Evolutionary conservation across 331 rosid species (phyloP).

Genomic region (Pyrus hybrid): DNA sequence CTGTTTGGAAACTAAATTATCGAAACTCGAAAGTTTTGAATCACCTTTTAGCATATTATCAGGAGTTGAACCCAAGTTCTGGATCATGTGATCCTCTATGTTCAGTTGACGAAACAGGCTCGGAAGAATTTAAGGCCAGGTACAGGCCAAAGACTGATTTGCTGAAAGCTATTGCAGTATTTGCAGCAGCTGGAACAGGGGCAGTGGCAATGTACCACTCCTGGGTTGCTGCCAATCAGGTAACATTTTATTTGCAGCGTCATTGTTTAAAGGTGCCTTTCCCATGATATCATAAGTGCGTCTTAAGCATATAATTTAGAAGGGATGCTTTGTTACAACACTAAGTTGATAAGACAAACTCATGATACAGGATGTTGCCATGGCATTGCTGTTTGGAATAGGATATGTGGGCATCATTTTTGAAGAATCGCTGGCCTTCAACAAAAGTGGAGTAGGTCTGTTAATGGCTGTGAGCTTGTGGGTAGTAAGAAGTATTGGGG

Average conservation of each 20-base stretch:
- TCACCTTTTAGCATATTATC: conserved; percentile 21
- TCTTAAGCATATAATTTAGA: neutral
- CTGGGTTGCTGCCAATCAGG: conserved; percentile 98
- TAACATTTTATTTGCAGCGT: conserved; percentile 20
- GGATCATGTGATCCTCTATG: conserved; percentile 73
- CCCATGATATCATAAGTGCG: neutral
- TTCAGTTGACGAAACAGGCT: conserved; percentile 66
- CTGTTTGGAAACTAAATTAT: neutral
- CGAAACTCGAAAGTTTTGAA: neutral
- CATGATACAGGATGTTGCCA: conserved; percentile 69
- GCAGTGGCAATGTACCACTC: conserved; percentile 79
- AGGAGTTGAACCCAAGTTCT: conserved; percentile 46
- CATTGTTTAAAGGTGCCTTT: neutral
- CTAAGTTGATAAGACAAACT: neutral
- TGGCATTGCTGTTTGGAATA: conserved; percentile 64
- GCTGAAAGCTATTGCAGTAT: conserved; percentile 70
- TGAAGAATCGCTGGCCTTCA: conserved; percentile 91
- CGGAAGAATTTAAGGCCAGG: conserved; percentile 48
- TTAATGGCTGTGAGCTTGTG: conserved; percentile 96
- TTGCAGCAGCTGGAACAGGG: conserved; percentile 64
- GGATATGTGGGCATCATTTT: conserved; percentile 96
- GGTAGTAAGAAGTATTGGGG: conserved; percentile 90
- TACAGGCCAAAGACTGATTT: conserved; percentile 78
- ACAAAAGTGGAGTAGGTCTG: conserved; percentile 89
- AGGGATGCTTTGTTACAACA: no score